Evolutionary conservation across 495 filamentous ascomycete species (phyloP).

Genomic region (Penicillium canescens): DNA sequence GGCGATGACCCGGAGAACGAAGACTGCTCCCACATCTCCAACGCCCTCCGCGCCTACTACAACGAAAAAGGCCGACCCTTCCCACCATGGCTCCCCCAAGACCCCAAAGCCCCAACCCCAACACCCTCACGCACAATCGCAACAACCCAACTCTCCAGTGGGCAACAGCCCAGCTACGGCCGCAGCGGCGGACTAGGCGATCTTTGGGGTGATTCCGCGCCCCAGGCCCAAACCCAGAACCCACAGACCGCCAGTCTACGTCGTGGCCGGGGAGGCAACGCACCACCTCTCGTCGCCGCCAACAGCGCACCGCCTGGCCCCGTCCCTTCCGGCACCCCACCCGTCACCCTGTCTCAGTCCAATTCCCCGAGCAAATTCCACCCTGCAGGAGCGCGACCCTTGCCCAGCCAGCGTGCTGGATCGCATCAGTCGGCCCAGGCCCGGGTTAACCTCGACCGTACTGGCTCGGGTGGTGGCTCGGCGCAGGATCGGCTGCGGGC

Average conservation of each 20-base stretch:
- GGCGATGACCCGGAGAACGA: conserved; percentile 77
- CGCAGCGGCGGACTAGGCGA: conserved; percentile 63
- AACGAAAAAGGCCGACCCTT: conserved; percentile 80
- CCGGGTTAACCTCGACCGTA: conserved; percentile 46
- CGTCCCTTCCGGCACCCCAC: conserved; percentile 14
- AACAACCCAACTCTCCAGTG: conserved; percentile 52
- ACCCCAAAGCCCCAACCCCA: conserved; percentile 70
- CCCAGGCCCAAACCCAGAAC: conserved; percentile 40
- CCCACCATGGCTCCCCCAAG: conserved; percentile 86
- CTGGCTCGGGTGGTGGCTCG: conserved; percentile 38
- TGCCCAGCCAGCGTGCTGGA: conserved; percentile 70
- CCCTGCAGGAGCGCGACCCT: conserved; percentile 51
- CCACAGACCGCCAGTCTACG: conserved; percentile 58
- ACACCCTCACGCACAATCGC: conserved; percentile 53
- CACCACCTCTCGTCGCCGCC: conserved; percentile 22
- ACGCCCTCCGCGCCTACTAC: conserved; percentile 95
- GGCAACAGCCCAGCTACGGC: conserved; percentile 34
- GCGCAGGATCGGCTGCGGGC: conserved; percentile 71
- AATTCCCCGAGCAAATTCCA: conserved; percentile 28
- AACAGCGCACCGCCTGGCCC: conserved; percentile 24
- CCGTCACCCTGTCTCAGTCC: conserved; percentile 13
- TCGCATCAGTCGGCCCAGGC: conserved; percentile 61
- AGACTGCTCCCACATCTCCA: conserved; percentile 92
- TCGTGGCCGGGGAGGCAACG: conserved; percentile 35
- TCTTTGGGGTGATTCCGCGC: conserved; percentile 73